These are phyloP conservation scores for Colletotrichum scovillei DNA, from an alignment of 2,329 filamentous ascomycete genomes.

Conservation along the genomic window DNA sequence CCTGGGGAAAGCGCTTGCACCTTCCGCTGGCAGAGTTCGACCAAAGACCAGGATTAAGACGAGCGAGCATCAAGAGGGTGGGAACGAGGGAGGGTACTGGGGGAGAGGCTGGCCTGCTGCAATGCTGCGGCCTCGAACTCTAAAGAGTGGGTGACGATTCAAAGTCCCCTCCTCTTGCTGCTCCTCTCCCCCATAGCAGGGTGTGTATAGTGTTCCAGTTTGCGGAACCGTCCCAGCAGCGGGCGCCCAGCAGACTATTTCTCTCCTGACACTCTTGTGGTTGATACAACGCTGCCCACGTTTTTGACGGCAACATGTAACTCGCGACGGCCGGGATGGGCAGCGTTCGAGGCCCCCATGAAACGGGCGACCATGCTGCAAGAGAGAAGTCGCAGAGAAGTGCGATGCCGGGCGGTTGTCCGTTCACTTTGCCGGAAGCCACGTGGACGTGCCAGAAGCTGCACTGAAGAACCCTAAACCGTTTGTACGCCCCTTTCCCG, in stretches of 20 bases:
- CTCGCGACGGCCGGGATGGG: conserved; percentile 13
- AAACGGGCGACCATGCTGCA: conserved; percentile 16
- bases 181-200: not conserved
- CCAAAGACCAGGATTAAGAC: not conserved
- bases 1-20: conserved; percentile 28
- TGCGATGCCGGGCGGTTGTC: conserved; percentile 4
- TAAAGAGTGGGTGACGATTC: conserved; percentile 29
- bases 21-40: conserved; percentile 17
- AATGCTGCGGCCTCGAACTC: conserved; percentile 26
- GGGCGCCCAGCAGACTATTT: conserved; percentile 2
- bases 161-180: not conserved
- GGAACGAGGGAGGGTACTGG: not conserved
- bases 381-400: not conserved
- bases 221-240: not conserved
- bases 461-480: conserved; percentile 30
- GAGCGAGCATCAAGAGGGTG: not conserved
- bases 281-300: conserved; percentile 27
- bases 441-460: conserved; percentile 30
- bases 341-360: conserved; percentile 4
- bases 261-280: conserved; percentile 3
- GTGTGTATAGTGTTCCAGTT: conserved; percentile 1
- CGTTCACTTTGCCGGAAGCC: conserved; percentile 14
- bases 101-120: conserved; percentile 2
- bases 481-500: conserved; percentile 6
- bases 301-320: conserved; percentile 31